Base-by-base conservation (phyloP, 495 filamentous ascomycete genomes). In the Talaromyces ruber region DNA sequence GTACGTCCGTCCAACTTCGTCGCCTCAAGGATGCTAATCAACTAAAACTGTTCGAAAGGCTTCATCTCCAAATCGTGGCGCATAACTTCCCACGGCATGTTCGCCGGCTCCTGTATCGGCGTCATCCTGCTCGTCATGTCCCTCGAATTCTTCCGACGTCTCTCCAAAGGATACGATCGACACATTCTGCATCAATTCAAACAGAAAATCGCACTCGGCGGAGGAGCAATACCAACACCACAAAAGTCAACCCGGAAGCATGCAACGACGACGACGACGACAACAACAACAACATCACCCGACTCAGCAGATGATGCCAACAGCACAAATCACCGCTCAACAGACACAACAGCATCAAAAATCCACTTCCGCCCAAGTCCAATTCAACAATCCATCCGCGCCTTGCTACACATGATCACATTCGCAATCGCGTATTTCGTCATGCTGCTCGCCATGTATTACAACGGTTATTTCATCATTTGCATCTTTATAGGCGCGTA, bases 71-170 rank as follows among this genome's bases (percentile, higher is more conserved):
- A 67, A 9, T 72, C 77, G 9, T 92, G 88, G 88, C 86, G 86
- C 60, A 79, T 90, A 63, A 82, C 70, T 14, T 86, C 84, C 0
- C 64, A 58, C 0, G 82, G 79, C 61, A 84, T 82, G 70, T 90
- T 92, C 64, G 86, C 85, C 11, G 87, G 83, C 24, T 82, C 83
- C 45, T 91, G 89, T 71, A 87, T 92, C 66, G 87, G 86, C 25
- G 82, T 86, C 22, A 76, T 88, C 63, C 71, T 78, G 12, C 80
- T 91, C 25, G 86, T 88, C 50, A 71, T 89, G 12, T 59, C 70
- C 5, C 82, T 91, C 43, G 88, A 91, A 64, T 71, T 85, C 58
- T 72, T 91, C 6, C 84, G 88, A 24, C 83, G 86, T 6, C 21
- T 77, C 1, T 71, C 77, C 50, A 78, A 80, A 59, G 82, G 83